phyloP scores from a whole-genome alignment of 176 grass and related monocot genomes.

The Secale cereale region DNA sequence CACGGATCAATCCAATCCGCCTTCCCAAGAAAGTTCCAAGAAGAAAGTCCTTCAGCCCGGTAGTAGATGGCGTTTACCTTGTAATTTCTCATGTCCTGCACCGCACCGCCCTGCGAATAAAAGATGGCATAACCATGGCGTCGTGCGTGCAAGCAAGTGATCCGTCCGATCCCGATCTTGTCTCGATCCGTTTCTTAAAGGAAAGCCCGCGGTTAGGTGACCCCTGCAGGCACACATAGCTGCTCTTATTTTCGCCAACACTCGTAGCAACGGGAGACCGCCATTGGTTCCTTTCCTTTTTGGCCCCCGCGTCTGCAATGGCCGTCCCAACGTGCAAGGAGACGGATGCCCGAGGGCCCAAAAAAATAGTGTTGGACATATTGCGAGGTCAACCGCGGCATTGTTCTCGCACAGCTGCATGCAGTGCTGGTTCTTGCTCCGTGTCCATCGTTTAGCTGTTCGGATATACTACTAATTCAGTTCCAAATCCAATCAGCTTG shows the following conservation, averaged over 20 bases:
- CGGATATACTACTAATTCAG: too few species aligned
- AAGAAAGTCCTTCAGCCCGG: not conserved
- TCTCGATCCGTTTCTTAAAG: not conserved
- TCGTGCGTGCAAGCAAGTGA: conserved; percentile 32
- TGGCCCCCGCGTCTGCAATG: too few species aligned
- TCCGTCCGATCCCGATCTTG: not conserved
- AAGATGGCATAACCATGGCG: not conserved
- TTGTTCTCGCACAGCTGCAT: conserved; percentile 16
- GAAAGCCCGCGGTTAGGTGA: not conserved
- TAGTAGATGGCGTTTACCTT: not conserved
- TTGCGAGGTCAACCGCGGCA: conserved; percentile 9
- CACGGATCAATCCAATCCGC: not conserved
- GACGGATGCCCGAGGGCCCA: not conserved
- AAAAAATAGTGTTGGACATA: not conserved
- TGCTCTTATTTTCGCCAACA: not conserved
- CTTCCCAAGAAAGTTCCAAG: conserved; percentile 5
- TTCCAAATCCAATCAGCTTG: not conserved
- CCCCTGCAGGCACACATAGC: not conserved
- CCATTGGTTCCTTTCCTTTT: not conserved
- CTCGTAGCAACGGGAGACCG: not conserved
- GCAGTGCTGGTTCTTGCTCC: not conserved
- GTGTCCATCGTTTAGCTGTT: not conserved
- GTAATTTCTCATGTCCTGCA: not conserved
- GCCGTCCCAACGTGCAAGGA: not conserved
- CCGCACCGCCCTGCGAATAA: not conserved